Evolutionary conservation across 1,284 basidiomycete species (phyloP), one percentile per base, ranked within the genome.

Genomic region (Gomphus bonarii): DNA sequence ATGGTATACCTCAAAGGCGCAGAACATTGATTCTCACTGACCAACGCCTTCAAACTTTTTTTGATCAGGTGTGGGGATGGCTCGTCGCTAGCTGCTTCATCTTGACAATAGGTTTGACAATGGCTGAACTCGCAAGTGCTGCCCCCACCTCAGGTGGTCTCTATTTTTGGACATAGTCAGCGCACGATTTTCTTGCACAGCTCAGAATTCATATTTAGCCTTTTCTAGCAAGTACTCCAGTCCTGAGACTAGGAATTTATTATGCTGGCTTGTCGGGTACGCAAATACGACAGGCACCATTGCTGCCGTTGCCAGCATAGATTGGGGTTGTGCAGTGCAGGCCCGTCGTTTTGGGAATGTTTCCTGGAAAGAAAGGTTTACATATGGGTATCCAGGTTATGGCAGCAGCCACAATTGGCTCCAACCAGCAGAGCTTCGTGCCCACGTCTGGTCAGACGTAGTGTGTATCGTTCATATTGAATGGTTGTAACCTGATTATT

Each of bases 231-330:
- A 55, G 12, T 63, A 71, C 25, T 67, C 74, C 0, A 67, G 72
- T 1, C 64, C 67, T 14, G 62, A 63, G 43, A 70, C 60, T 50
- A 65, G 69, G 12, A 68, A 65, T 47, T 58, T 74, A 31, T 61
- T 74, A 20, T 71, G 67, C 36, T 75, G 74, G 73, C 64, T 72
- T 18, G 73, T 74, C n/a, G 74, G 73, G 25, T 75, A 74, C 51
- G 63, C 69, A 7, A 73, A 70, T 56, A 69, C 71, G 6, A 65
- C 76, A n/a, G 71, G 70, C 11, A 68, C 69, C 57, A 68, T 76
- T 36, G 64, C 73, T 16, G 65, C 61, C 12, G 58, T 72, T n/a
- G 74, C 76, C 3, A 73, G 73, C 3, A 64, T 77, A 8, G 73
- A 70, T 31, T 78, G 75, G 75, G 73, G 66, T 46, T 72, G 68